phyloP scores from a whole-genome alignment of 1,139 yeast genomes.

The Yamadazyma diospyri region DNA sequence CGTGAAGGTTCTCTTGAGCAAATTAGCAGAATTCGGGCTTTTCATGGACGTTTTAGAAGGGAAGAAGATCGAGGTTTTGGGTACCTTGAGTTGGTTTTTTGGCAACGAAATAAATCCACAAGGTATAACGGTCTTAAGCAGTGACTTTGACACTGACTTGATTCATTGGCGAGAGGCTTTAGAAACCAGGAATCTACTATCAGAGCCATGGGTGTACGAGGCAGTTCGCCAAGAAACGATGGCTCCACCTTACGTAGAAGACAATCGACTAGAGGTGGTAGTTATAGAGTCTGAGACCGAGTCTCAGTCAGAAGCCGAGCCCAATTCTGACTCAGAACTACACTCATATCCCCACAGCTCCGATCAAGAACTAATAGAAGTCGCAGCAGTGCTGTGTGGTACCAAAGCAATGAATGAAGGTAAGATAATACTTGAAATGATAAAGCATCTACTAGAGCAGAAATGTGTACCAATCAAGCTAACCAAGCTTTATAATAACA shows the following conservation, averaged over 20 bases:
- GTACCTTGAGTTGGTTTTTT: constrained; percentile 9
- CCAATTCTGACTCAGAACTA: too few relatives aligned
- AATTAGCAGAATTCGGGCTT: constrained; percentile 12
- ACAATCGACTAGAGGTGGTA: background rate
- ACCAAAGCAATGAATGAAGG: too few relatives aligned
- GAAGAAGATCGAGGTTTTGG: constrained; percentile 11
- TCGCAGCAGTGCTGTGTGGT: too few relatives aligned
- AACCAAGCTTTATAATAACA: constrained; percentile 23
- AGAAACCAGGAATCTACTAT: constrained; percentile 18
- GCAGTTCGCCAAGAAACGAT: background rate
- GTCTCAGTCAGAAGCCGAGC: too few relatives aligned
- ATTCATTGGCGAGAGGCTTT: constrained; percentile 33
- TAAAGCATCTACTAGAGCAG: constrained; percentile 27
- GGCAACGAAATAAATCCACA: constrained; percentile 23
- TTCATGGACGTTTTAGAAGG: constrained; percentile 12
- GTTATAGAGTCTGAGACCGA: background rate
- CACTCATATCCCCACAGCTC: too few relatives aligned
- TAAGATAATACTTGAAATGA: constrained; percentile 25
- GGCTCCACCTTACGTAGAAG: background rate
- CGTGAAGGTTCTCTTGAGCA: constrained; percentile 8
- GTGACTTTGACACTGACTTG: constrained; percentile 22
- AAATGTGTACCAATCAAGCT: constrained; percentile 21
- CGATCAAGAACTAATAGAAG: too few relatives aligned
- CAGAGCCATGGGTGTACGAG: constrained; percentile 21
- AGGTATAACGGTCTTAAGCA: constrained; percentile 17